Evolutionary conservation across 2,329 filamentous ascomycete species (phyloP), one percentile per base, ranked within the genome.

Genomic region (Claviceps sp.): DNA sequence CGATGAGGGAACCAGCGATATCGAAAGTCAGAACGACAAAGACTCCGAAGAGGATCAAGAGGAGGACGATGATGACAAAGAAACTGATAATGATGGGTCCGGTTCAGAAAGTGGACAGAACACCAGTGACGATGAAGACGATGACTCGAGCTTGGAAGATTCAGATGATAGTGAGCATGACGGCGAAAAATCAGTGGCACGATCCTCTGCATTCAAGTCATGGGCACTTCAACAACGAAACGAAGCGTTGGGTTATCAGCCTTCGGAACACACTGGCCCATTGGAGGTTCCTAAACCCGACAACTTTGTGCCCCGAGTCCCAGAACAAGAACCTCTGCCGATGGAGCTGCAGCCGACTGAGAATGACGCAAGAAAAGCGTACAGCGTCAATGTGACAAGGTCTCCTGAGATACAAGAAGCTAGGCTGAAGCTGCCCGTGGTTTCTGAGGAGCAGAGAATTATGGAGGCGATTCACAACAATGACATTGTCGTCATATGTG

Each of bases 391-490:
- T 1, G 82, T 96, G 2, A 71, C 78, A 41, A 80, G 93, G 53
- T 71, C 78, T 0, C 70, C 82, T 5, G 83, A 85, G 17, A 85
- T 97, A 22, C 88, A 96, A 64, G 78, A 84, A 47, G 80, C 84
- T 11, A 82, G 93, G 13, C 67, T 94, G 47, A 81, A 86, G 52
- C 75, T 98, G 16, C 93, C 93, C 0, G 87, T 98, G 1, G 89
- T 97, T 1, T 87, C 87, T 1, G 90, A 97, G 65, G 93, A 98
- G 67, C 93, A 98, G 64, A 89, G 85, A 61, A 90, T 98, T 34
- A 97, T 98, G 90, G 93, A 98, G 68, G 89, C 90, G 1, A 89
- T 98, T 48, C 85, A 96, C 67, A 91, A 91, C 64, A 86, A 96
- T 64, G 80, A 91, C 50, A 82, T 89, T 3, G 87, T 96, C 1